Evolutionary conservation across 345 rosid genomes (phyloP), one percentile per base, ranked within the genome.

Genomic region (Excoecaria cochinchinensis): DNA sequence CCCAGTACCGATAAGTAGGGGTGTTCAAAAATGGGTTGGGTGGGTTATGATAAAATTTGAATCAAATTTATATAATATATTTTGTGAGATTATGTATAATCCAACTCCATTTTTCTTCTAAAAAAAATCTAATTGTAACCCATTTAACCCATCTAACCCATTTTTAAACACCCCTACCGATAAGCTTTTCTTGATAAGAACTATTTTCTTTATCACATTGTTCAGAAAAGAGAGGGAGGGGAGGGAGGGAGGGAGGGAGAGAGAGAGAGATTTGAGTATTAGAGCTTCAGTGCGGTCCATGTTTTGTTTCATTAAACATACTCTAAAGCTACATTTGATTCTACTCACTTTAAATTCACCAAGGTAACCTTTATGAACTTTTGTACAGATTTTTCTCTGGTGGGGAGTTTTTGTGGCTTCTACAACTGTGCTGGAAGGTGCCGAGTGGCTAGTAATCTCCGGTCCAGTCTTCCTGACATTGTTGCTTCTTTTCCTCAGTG

Each of bases 331-430:
- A 21, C 4, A 48, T 48, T 36, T 58, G 68, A 69, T 25, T 53
- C 39, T 24, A n/a, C 39, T 58, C 15, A 8, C 47, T 72, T 11
- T 59, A 47, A 70, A 24, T 17, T 4, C 5, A 0, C 44, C 40
- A 21, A 40, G 19, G 15, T 40, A 71, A 22, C 53, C 8, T 31
- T 48, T 53, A 74, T n/a, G 60, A 71, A 75, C 68, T 57, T 69
- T 24, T 64, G 25, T 14, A 70, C 87, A 95, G 97, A 88, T 92
- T 72, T 71, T 91, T n/a, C 89, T 92, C 1, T 91, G 95, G 94
- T 95, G 99, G 97, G 99, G 95, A 42, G 74, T 95, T 76, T 92
- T 88, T 72, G 86, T 91, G 79, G 92, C 94, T 67, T 75, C 99
- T 40, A 19, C 89, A 52, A 90, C 99, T 15, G 85, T 90, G 53